phyloP scores from a whole-genome alignment of 2,329 filamentous ascomycete species.

The Cercospora zeina region DNA sequence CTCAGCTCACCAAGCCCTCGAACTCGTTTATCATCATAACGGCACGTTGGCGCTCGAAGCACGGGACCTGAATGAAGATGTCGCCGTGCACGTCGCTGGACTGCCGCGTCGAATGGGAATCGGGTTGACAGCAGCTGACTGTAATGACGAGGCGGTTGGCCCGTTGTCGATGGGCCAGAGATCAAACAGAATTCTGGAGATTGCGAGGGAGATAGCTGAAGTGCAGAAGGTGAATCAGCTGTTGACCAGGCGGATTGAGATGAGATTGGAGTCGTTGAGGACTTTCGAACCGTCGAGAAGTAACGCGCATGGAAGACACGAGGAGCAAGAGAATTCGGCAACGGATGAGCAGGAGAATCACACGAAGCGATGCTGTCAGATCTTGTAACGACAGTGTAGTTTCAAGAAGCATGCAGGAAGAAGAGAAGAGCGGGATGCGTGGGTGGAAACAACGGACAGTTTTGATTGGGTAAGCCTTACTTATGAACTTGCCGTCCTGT shows the following conservation, averaged over 20 bases:
- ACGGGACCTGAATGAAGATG: neutral
- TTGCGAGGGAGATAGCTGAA: neutral
- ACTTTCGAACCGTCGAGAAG: neutral
- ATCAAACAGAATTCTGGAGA: neutral
- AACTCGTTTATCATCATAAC: neutral
- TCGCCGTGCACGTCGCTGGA: slow-evolving; percentile 1
- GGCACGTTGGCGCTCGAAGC: neutral
- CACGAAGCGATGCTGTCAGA: neutral
- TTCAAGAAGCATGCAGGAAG: neutral
- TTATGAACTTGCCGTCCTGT: neutral
- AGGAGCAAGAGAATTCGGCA: neutral
- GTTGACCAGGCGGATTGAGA: neutral
- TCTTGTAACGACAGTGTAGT: neutral
- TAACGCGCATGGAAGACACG: neutral
- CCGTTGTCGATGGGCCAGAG: neutral
- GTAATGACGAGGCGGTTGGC: neutral
- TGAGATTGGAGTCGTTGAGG: slow-evolving; percentile 1
- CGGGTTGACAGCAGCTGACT: neutral
- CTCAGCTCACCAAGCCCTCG: neutral
- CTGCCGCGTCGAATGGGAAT: neutral
- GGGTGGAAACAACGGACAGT: neutral
- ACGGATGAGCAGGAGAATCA: too few relatives aligned
- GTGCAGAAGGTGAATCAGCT: neutral
- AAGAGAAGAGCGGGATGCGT: too few relatives aligned
- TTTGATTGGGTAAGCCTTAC: neutral